Evolutionary conservation across 306 rosid species (phyloP).

Genomic region (Pachyrhizus erosus): DNA sequence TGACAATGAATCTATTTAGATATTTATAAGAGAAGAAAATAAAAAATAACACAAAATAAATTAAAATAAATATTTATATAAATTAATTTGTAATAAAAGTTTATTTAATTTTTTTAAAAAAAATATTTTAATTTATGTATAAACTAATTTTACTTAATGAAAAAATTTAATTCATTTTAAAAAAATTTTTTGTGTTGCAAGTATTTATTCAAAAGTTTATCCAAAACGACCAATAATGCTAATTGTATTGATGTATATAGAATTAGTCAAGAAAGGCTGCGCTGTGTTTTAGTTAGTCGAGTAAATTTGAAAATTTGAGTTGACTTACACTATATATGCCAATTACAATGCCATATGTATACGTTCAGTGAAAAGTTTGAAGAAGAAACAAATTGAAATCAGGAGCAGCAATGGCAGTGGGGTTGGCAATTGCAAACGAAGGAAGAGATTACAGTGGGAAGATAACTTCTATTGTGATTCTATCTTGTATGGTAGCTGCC

Average conservation of each 20-base stretch:
- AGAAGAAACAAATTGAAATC: neutral
- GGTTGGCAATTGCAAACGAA: slow-evolving; percentile 33
- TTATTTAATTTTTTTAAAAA: no score
- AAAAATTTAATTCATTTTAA: no score
- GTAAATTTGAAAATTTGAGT: neutral
- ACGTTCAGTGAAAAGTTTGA: neutral
- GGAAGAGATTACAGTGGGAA: slow-evolving; percentile 57
- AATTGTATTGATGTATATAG: neutral
- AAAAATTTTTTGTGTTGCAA: no score
- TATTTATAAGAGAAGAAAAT: neutral
- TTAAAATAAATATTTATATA: no score
- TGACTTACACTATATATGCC: neutral
- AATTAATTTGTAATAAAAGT: no score
- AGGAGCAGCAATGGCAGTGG: slow-evolving; percentile 62
- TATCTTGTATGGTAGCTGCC: slow-evolving; percentile 68
- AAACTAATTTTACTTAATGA: no score
- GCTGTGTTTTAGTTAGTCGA: neutral
- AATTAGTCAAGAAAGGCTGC: slow-evolving; percentile 41
- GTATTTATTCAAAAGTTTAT: neutral
- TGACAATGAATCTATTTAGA: neutral
- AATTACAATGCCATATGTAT: neutral
- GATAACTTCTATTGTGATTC: slow-evolving; percentile 53
- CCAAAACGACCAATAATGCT: neutral
- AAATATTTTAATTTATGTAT: no score
- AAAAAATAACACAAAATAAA: no score